Percentiles rank a stretch among this genome's conserved stretches.
Conservation (phyloP, 306 rosid genomes). For the Acacia acuminata region DNA sequence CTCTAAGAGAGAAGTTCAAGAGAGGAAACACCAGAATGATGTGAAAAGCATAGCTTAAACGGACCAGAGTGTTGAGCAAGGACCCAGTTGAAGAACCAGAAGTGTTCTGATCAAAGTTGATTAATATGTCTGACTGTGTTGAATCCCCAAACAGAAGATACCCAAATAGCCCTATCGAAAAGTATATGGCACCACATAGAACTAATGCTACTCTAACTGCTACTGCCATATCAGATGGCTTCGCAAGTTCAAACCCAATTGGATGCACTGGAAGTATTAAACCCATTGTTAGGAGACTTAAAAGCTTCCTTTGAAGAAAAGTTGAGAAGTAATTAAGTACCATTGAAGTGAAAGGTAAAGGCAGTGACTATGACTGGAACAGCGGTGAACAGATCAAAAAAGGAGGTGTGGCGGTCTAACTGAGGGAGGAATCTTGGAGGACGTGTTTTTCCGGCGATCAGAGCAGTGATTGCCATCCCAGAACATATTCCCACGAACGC, state of each 20-base stretch:
- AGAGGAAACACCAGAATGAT: conserved; percentile 81
- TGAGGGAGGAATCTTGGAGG: conserved; percentile 67
- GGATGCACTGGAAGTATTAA: conserved; percentile 72
- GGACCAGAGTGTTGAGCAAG: conserved; percentile 64
- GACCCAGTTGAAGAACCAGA: conserved; percentile 61
- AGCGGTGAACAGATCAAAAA: conserved; percentile 88
- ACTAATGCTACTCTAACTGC: conserved; percentile 72
- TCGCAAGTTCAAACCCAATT: conserved; percentile 77
- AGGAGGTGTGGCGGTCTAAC: conserved; percentile 60
- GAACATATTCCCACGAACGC: conserved; percentile 78
- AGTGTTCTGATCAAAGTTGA: conserved; percentile 68
- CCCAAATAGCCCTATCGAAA: conserved; percentile 77
- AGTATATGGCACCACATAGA: conserved; percentile 72
- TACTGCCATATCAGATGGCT: conserved; percentile 67
- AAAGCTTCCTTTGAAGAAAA: background rate
- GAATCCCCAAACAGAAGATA: conserved; percentile 88
- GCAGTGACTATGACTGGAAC: conserved; percentile 94
- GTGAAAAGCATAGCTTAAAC: conserved; percentile 85
- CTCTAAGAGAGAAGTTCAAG: conserved; percentile 76
- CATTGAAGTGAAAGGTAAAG: conserved; percentile 94
- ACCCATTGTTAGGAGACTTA: background rate
- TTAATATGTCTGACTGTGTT: conserved; percentile 67
- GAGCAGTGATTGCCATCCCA: conserved; percentile 63
- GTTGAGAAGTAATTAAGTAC: conserved; percentile 30
- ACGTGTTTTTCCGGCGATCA: conserved; percentile 63